Conservation (phyloP, 306 rosid genomes). For the Castanospermum australe region DNA sequence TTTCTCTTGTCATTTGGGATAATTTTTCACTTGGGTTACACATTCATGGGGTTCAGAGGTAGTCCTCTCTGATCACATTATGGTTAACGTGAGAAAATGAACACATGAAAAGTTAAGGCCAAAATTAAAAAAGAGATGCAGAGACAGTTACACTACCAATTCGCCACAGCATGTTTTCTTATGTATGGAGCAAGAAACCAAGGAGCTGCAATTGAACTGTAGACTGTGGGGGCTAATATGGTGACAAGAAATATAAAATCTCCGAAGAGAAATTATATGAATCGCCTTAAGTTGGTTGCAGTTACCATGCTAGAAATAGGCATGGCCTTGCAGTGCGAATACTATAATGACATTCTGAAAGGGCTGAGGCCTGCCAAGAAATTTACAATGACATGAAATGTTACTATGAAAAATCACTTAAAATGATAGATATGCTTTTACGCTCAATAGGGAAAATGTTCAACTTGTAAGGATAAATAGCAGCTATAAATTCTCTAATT, state of each 20-base stretch:
- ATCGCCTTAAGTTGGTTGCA: too few relatives aligned
- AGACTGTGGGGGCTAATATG: background rate
- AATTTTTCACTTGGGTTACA: background rate
- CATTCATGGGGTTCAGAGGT: background rate
- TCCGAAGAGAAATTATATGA: background rate
- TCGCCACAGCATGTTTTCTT: background rate
- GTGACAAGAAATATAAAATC: background rate
- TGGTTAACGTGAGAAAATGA: background rate
- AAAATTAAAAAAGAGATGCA: background rate
- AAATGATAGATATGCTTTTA: too few relatives aligned
- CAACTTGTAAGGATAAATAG: background rate
- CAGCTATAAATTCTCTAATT: too few relatives aligned
- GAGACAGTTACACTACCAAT: background rate
- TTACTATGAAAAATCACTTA: too few relatives aligned
- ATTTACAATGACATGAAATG: too few relatives aligned
- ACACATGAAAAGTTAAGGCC: background rate
- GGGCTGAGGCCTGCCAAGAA: too few relatives aligned
- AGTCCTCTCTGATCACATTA: background rate
- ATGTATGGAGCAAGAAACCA: background rate
- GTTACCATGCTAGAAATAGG: too few relatives aligned
- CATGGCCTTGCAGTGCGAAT: too few relatives aligned
- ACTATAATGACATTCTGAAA: too few relatives aligned
- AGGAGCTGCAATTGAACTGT: background rate
- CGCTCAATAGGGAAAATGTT: background rate
- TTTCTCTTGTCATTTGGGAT: background rate